These are phyloP conservation scores for Trifolium repens DNA, from an alignment of 306 rosid genomes.

Conservation along the genomic window DNA sequence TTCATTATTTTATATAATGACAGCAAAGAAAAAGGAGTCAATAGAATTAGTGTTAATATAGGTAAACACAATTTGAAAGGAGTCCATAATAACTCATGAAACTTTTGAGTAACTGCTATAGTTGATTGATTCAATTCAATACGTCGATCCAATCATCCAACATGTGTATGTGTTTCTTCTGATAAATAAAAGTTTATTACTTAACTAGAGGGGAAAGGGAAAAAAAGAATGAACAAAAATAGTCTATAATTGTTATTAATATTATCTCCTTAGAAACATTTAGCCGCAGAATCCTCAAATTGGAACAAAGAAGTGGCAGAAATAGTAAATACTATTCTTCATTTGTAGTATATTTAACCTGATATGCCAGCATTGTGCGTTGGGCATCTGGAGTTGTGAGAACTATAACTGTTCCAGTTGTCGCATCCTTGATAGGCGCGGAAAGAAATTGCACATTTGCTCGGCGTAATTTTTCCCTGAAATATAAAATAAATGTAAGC, in stretches of 20 bases:
- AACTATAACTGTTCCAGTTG: conserved; percentile 96
- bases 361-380: conserved; percentile 95
- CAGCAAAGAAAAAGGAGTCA: not conserved
- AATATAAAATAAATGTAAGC: conserved; percentile 9
- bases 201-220: too few relatives aligned
- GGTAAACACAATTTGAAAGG: not conserved
- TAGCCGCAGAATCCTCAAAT: conserved; percentile 10
- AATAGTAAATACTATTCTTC: conserved; percentile 18
- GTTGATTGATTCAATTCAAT: too few relatives aligned
- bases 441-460: conserved; percentile 94
- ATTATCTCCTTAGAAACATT: conserved; percentile 29
- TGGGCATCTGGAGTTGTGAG: conserved; percentile 98
- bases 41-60: not conserved
- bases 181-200: too few relatives aligned
- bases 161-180: too few relatives aligned
- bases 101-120: too few relatives aligned
- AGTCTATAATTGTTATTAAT: not conserved
- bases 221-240: too few relatives aligned
- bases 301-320: conserved; percentile 19
- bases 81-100: too few relatives aligned
- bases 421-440: conserved; percentile 75
- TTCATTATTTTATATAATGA: not conserved
- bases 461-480: conserved; percentile 74
- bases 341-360: conserved; percentile 55
- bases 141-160: too few relatives aligned